Percentiles rank a stretch among this genome's conserved stretches.
phyloP scores from a whole-genome alignment of 495 filamentous ascomycete genomes.

The Margaritispora aquatica region DNA sequence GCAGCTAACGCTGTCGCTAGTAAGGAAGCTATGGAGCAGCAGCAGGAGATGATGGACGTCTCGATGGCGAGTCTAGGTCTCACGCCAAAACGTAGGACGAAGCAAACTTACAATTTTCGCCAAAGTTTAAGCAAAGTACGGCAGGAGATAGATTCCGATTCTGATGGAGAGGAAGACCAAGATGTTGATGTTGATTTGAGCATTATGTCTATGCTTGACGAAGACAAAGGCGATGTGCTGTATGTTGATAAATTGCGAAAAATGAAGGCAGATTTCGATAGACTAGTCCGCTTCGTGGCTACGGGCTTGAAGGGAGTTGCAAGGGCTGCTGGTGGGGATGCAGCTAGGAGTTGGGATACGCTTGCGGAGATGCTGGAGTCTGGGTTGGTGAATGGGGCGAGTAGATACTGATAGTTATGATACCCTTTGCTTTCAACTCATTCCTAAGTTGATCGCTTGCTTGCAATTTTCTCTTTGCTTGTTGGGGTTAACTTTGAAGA shows the following conservation, averaged over 20 bases:
- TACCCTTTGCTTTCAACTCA: background rate
- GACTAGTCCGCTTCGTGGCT: conserved; percentile 45
- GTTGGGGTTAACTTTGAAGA: too few relatives aligned
- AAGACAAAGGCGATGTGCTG: conserved; percentile 25
- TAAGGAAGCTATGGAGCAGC: conserved; percentile 26
- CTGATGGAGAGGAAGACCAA: conserved; percentile 27
- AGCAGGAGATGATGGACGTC: conserved; percentile 27
- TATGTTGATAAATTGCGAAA: conserved; percentile 35
- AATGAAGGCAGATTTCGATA: conserved; percentile 41
- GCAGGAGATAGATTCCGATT: conserved; percentile 11
- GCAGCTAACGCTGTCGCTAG: conserved; percentile 26
- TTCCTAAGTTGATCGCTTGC: background rate
- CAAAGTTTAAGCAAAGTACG: background rate
- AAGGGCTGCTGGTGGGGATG: conserved; percentile 46
- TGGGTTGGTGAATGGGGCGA: conserved; percentile 27
- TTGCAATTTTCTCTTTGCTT: too few relatives aligned
- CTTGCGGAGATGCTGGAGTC: conserved; percentile 54
- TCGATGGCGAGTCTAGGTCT: conserved; percentile 20
- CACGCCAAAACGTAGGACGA: conserved; percentile 30
- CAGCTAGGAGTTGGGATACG: conserved; percentile 39
- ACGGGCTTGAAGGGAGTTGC: conserved; percentile 50
- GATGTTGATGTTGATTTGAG: conserved; percentile 35
- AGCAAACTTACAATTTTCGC: conserved; percentile 20
- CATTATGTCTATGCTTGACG: conserved; percentile 27
- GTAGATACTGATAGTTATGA: background rate